Evolutionary conservation across 345 rosid species (phyloP), one percentile per base, ranked within the genome.

Genomic region (Brassica juncea): DNA sequence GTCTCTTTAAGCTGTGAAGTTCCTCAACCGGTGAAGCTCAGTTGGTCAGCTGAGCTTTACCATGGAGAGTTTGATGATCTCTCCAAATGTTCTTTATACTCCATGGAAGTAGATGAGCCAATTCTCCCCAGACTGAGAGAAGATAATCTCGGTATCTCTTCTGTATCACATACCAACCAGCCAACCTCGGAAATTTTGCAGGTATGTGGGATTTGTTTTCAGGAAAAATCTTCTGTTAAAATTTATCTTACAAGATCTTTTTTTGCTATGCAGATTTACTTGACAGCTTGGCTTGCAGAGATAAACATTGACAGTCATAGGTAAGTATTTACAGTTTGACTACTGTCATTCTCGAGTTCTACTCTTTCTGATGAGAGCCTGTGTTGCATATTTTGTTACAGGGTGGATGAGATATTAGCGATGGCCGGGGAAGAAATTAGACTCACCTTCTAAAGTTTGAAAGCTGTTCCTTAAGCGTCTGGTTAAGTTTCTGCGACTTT

Each of bases 251-350:
- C 6, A 31, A 47, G 12, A 57, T 3, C 32, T 68, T 8, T 65
- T 11, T 47, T 5, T 70, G 70, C 2, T 32, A 61, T 77, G 72
- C 88, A 94, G 96, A 88, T 88, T 47, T 86, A 85, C 84, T 80
- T 94, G 71, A 89, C 96, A 61, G 79, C 97, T 67, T 92, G 96
- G 98, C 88, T 87, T 77, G 90, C 94, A n/a, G 94, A 89, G 81
- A 90, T 88, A 68, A 89, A 90, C 71, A 70, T 91, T 19, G 89
- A 88, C 77, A 49, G 78, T 68, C 85, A 79, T 32, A 90, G 98
- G 98, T 92, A 83, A 84, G 65, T 35, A n/a, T 4, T n/a, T 12
- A 64, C 32, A 65, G 10, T 1, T 65, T 16, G 37, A 55, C 34
- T 2, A 76, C 23, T 65, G 15, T 47, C 25, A 28, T 64, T 39